A percentile compares a stretch with the other conserved stretches of the same genome.
phyloP scores from a whole-genome alignment of 257 asterid species.

The Solanum medicagineum region DNA sequence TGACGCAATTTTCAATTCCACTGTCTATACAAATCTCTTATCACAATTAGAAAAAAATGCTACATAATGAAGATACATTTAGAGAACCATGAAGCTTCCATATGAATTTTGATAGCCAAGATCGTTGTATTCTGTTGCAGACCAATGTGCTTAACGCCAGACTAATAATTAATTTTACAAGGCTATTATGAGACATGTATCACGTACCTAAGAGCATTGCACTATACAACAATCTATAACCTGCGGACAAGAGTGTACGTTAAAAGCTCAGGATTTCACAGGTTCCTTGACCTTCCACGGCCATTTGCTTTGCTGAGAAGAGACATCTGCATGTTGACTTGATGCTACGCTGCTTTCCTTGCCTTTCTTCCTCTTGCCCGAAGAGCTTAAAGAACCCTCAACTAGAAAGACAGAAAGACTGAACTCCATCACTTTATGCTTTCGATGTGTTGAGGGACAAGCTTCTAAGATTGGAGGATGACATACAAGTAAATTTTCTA shows the following conservation, averaged over 20 bases:
- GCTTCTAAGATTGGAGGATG: background rate
- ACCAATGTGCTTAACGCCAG: background rate
- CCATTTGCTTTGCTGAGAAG: background rate
- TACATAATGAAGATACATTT: background rate
- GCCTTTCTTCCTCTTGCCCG: background rate
- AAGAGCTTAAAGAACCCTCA: conserved; percentile 4
- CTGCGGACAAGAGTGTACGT: background rate
- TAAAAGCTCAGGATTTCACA: background rate
- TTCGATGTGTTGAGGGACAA: background rate
- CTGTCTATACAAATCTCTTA: no score
- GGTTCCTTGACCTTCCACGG: background rate
- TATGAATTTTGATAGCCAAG: background rate
- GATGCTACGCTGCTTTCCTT: background rate
- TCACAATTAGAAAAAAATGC: background rate
- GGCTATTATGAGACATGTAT: background rate
- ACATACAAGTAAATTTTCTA: background rate
- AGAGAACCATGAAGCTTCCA: background rate
- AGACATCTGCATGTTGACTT: background rate
- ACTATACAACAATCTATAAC: background rate
- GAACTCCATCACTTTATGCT: background rate
- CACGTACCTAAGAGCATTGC: background rate
- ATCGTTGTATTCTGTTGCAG: background rate
- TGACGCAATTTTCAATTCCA: no score
- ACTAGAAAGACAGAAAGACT: background rate
- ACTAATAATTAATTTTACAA: background rate